Base-by-base conservation (phyloP, 2,329 filamentous ascomycete genomes). In the Penicillium occitanis region DNA sequence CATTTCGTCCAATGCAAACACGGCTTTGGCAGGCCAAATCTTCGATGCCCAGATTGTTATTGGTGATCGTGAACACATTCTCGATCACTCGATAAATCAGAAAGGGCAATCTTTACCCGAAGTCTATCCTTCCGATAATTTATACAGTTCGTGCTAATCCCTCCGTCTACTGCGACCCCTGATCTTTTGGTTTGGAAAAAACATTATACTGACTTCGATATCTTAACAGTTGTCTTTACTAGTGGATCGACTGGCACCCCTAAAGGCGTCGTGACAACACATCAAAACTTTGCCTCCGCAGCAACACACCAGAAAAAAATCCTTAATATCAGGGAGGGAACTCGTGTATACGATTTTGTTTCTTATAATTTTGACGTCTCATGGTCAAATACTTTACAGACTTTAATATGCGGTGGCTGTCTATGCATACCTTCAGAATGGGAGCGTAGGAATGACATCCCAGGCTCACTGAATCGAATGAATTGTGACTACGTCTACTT, bases 191-290 rank as follows among this genome's bases (percentile, higher is more conserved):
- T 33, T 2, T 53, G 3, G 1, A 5, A n/a, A 10, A 30, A 28
- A 7, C 4, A 28, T n/a, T 5, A 33, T 53, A 33, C 50, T 53
- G 17, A 53, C 28, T n/a, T 33, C 8, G 17, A 30, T 33, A 33
- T 53, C 8, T 53, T 10, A 11, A 53, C 22, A 65, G 87, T 97
- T 67, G 93, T 97, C 87, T 97, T 96, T 75, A 97, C 93, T 0
- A 96, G 91, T 57, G 93, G 93, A 2, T 96, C 92, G 3, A 97
- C 93, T 0, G 93, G 93, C 13, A 87, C 88, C 3, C 93, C 93
- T 0, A 97, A 97, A 80, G 93, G 93, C 0, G 93, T 97, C 6
- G 30, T 77, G 3, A 78, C 76, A 63, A 70, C 70, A 2, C 80
- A 83, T 57, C 60, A 67, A 17, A 65, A 64, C 13, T 68, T 68